Conservation (phyloP, 176 grass and related monocot species). For the Cenchrus purpureus region DNA sequence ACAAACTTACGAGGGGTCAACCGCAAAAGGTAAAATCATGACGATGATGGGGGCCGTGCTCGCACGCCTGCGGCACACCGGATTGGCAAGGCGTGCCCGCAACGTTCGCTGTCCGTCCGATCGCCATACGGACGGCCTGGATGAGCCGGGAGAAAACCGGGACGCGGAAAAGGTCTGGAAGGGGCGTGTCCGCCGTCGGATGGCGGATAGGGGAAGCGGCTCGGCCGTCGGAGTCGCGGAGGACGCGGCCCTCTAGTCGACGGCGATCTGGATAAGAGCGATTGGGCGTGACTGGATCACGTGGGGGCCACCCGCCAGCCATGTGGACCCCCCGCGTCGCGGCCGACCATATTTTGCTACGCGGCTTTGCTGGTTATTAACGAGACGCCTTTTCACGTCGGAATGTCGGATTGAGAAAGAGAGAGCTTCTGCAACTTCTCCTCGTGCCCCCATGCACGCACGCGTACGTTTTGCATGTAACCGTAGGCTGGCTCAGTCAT, state of each 20-base stretch:
- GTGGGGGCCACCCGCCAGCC: constrained; percentile 15
- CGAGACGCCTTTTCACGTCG: neutral
- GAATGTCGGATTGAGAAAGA: neutral
- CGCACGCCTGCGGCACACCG: neutral
- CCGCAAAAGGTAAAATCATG: neutral
- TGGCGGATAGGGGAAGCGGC: constrained; percentile 1
- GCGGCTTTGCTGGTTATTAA: neutral
- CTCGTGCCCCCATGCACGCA: neutral
- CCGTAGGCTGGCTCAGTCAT: neutral
- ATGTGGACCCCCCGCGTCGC: neutral
- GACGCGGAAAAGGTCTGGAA: constrained; percentile 33
- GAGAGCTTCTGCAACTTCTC: neutral
- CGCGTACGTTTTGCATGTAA: neutral
- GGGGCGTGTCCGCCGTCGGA: constrained; percentile 6
- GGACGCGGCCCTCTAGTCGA: neutral
- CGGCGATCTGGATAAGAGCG: constrained; percentile 56
- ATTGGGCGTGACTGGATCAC: constrained; percentile 45
- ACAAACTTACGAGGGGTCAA: neutral
- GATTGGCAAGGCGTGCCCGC: constrained; percentile 14
- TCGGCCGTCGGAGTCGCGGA: constrained; percentile 28
- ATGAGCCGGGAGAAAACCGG: neutral
- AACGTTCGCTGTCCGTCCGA: constrained; percentile 3
- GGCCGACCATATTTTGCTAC: neutral
- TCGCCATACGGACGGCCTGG: neutral
- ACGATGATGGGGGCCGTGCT: constrained; percentile 7